Percentiles rank a stretch among this genome's conserved stretches.
phyloP scores from a whole-genome alignment of 352 stramenopile genomes.

The Pythium rhizo-oryzae region DNA sequence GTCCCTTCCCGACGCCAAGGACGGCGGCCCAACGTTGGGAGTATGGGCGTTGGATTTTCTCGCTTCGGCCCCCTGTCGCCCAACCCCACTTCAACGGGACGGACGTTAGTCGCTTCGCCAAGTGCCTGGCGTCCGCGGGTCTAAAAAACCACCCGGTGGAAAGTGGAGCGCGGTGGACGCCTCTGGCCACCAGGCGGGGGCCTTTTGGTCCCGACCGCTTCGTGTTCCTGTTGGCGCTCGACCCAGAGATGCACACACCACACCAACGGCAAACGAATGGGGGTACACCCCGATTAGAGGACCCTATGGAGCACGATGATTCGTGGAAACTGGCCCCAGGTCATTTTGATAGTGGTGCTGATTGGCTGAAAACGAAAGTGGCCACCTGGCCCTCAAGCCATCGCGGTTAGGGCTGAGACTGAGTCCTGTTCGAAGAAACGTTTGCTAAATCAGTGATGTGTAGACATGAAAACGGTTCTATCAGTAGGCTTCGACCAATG shows the following conservation, averaged over 20 bases:
- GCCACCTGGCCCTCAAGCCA: not conserved
- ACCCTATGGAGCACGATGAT: not conserved
- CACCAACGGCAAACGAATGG: not conserved
- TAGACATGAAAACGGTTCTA: not conserved
- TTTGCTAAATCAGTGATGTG: not conserved
- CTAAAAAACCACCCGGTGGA: constrained; percentile 8
- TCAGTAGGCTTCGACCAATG: not conserved
- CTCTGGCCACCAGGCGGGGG: not conserved
- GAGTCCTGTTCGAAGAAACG: not conserved
- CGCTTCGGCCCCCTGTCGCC: not conserved
- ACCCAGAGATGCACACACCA: not conserved
- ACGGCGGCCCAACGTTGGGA: not conserved
- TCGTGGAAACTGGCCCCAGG: not conserved
- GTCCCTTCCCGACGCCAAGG: too few relatives aligned
- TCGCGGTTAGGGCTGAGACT: not conserved
- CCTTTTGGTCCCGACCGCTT: not conserved
- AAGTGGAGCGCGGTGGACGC: constrained; percentile 7
- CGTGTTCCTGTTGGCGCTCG: constrained; percentile 1
- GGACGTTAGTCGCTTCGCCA: not conserved
- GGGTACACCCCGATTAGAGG: not conserved
- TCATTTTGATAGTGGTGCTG: not conserved
- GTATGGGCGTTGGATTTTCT: not conserved
- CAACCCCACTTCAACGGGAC: not conserved
- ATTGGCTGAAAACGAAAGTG: not conserved
- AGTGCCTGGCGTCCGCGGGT: not conserved